Percentiles rank a stretch among this genome's conserved stretches.
Evolutionary conservation across 2,329 filamentous ascomycete species (phyloP).

Genomic region (Capronia epimyces): DNA sequence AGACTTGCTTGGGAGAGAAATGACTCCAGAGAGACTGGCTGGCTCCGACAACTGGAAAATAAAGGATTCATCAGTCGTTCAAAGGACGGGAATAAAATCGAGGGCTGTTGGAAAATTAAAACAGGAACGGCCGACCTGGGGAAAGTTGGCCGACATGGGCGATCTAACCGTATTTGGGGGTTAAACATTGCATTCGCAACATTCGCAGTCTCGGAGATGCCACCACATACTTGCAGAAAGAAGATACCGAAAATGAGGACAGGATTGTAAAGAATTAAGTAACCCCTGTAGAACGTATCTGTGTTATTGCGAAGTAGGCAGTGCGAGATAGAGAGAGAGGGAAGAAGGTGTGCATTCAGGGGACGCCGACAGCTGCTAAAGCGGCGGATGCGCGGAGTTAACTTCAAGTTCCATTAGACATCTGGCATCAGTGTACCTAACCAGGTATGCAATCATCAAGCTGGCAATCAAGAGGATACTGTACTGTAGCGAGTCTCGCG

Average conservation of each 20-base stretch:
- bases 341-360: neutral
- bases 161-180: neutral
- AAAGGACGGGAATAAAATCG: too few species aligned
- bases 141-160: neutral
- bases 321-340: too few species aligned
- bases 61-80: neutral
- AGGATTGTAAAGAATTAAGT: neutral
- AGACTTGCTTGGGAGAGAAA: neutral
- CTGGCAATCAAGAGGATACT: neutral
- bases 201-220: neutral
- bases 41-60: too few species aligned
- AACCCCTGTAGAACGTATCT: too few species aligned
- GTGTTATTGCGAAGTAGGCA: too few species aligned
- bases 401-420: neutral
- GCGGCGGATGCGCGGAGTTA: neutral
- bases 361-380: neutral
- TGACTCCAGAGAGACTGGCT: too few species aligned
- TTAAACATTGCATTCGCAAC: neutral
- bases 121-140: neutral
- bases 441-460: neutral
- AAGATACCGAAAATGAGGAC: too few species aligned
- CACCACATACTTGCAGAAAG: too few species aligned
- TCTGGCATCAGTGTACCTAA: conserved; percentile 3
- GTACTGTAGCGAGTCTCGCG: neutral
- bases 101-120: neutral